Evolutionary conservation across 2,329 filamentous ascomycete genomes (phyloP).

Genomic region (Phyllosticta paracitricarpa): DNA sequence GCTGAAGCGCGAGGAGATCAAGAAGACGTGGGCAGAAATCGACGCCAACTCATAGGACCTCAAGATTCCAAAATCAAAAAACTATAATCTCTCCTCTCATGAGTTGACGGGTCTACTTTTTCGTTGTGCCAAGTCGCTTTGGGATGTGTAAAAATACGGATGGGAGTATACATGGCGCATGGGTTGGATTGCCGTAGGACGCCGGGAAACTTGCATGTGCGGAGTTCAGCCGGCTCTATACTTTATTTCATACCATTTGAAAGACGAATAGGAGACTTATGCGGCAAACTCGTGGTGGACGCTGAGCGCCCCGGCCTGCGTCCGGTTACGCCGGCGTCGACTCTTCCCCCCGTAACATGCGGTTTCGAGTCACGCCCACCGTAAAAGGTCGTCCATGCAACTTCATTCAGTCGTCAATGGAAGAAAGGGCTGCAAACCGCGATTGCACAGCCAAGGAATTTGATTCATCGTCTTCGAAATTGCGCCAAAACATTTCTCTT

Average conservation of each 20-base stretch:
- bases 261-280: neutral
- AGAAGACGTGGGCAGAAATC: conserved; percentile 70
- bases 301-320: too few species aligned
- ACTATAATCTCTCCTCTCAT: neutral
- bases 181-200: neutral
- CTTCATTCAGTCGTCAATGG: too few species aligned
- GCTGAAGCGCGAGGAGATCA: conserved; percentile 61
- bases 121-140: neutral
- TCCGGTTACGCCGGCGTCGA: too few species aligned
- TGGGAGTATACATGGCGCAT: neutral
- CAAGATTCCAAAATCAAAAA: neutral
- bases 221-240: neutral
- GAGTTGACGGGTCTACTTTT: neutral
- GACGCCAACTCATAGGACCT: conserved; percentile 44
- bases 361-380: too few species aligned
- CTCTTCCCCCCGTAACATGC: too few species aligned
- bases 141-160: neutral
- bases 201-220: neutral
- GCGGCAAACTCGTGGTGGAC: neutral
- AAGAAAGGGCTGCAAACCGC: too few species aligned
- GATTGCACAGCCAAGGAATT: too few species aligned
- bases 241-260: neutral
- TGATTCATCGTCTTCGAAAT: too few species aligned
- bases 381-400: too few species aligned
- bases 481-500: too few species aligned